These are phyloP conservation scores for Boletus huronensis DNA, from an alignment of 768 basidiomycete species.

Conservation along the genomic window DNA sequence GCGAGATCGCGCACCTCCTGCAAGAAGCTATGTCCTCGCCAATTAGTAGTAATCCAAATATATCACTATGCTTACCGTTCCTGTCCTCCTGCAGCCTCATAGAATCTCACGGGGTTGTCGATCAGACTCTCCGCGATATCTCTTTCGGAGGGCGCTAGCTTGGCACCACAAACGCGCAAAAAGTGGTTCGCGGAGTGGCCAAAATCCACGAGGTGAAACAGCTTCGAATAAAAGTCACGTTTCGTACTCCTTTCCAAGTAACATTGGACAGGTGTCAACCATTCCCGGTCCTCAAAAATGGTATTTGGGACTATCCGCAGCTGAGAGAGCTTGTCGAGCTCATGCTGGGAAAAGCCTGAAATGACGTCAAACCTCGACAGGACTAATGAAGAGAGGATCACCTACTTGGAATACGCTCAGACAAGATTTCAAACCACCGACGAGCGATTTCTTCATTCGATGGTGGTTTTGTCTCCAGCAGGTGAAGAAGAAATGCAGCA, in stretches of 20 bases:
- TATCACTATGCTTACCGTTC: constrained; percentile 30
- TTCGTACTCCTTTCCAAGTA: constrained; percentile 53
- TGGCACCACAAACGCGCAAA: constrained; percentile 78
- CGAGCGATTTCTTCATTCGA: constrained; percentile 47
- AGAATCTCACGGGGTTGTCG: constrained; percentile 63
- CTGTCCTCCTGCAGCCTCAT: constrained; percentile 49
- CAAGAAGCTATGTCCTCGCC: constrained; percentile 52
- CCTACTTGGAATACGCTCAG: no score
- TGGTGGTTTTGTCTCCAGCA: constrained; percentile 55
- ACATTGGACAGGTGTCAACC: constrained; percentile 59
- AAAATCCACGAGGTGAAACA: constrained; percentile 88
- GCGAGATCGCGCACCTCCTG: constrained; percentile 78
- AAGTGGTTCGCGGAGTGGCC: constrained; percentile 75
- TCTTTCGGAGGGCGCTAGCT: constrained; percentile 75
- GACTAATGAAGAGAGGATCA: no score
- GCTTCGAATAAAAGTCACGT: constrained; percentile 62
- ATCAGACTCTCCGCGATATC: constrained; percentile 69
- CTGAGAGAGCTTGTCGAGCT: constrained; percentile 53
- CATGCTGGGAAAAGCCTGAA: constrained; percentile 50
- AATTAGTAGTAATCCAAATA: neutral
- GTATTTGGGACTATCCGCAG: constrained; percentile 61
- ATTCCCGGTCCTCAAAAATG: constrained; percentile 30
- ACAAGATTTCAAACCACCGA: constrained; percentile 49
- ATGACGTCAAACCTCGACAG: neutral
- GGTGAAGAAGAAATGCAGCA: constrained; percentile 47